These are phyloP conservation scores for Phytophthora lateralis DNA, from an alignment of 352 stramenopile species.

Conservation along the genomic window DNA sequence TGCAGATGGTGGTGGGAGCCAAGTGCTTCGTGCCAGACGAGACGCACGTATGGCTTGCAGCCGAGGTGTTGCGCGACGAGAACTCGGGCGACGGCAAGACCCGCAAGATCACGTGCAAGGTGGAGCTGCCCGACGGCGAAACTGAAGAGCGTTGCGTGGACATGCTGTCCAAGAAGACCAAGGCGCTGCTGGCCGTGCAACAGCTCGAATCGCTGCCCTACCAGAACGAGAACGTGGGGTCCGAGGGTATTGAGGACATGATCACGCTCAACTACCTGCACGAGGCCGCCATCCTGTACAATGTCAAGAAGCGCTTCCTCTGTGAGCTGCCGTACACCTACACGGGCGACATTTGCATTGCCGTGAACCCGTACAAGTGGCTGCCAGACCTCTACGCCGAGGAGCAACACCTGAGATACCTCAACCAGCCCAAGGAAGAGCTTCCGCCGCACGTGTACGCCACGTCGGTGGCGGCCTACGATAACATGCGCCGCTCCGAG, in stretches of 20 bases:
- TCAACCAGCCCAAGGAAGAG: constrained; percentile 76
- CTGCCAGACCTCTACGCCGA: constrained; percentile 87
- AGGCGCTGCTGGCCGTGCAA: constrained; percentile 70
- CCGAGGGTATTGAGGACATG: constrained; percentile 85
- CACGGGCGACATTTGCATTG: constrained; percentile 97
- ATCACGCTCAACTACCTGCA: constrained; percentile 91
- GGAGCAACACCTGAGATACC: constrained; percentile 76
- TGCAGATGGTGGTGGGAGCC: constrained; percentile 70
- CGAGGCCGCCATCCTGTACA: constrained; percentile 91
- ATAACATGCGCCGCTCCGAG: constrained; percentile 73
- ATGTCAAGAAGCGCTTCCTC: constrained; percentile 86
- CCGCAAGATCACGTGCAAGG: constrained; percentile 71
- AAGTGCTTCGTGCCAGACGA: constrained; percentile 90
- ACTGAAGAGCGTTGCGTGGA: constrained; percentile 74
- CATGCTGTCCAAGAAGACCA: constrained; percentile 73
- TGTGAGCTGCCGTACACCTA: constrained; percentile 94
- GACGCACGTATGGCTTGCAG: constrained; percentile 83
- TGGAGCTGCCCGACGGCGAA: constrained; percentile 51
- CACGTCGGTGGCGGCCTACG: constrained; percentile 77
- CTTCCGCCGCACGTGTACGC: constrained; percentile 83
- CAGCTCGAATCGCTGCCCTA: constrained; percentile 83
- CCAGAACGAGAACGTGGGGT: constrained; percentile 79
- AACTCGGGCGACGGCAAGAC: constrained; percentile 61
- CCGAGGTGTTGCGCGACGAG: constrained; percentile 75
- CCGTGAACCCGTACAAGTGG: constrained; percentile 97